Evolutionary conservation across 169 alveolate genomes (phyloP).

Genomic region (Fabrea salina): DNA sequence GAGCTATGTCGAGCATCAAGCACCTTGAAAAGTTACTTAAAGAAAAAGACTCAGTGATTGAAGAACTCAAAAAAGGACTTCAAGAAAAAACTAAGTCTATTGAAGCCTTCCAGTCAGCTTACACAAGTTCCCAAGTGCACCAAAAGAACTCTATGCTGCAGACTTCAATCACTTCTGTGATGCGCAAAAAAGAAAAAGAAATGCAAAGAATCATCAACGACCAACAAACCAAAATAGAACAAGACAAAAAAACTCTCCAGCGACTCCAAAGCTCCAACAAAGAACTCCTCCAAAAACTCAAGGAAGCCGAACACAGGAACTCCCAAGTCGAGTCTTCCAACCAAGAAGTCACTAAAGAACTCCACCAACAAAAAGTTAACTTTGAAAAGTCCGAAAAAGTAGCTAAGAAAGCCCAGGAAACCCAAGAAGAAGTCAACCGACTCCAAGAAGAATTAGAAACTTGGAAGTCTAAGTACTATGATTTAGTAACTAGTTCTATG

Average conservation of each 20-base stretch:
- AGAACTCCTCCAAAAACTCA: neutral
- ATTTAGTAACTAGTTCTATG: neutral
- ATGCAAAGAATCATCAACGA: slow-evolving; percentile 12
- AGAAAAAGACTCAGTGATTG: neutral
- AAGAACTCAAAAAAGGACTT: neutral
- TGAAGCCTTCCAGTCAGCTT: neutral
- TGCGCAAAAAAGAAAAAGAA: slow-evolving; percentile 23
- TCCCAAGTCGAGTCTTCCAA: neutral
- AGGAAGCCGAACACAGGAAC: neutral
- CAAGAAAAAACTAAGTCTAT: neutral
- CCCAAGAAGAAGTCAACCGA: neutral
- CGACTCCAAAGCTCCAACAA: neutral
- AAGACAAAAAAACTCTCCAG: slow-evolving; percentile 14
- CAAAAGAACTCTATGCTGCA: neutral
- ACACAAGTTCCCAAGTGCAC: neutral
- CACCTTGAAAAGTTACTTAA: slow-evolving; percentile 14
- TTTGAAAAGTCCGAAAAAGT: slow-evolving; percentile 6
- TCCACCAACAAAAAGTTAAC: neutral
- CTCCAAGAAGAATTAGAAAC: neutral
- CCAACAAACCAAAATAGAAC: neutral
- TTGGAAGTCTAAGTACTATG: neutral
- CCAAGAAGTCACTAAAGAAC: neutral
- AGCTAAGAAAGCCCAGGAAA: neutral
- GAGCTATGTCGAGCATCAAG: neutral
- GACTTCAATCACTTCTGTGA: slow-evolving; percentile 7